These are phyloP conservation scores for Filobasidium wieringae DNA, from an alignment of 768 basidiomycete species.

Conservation along the genomic window DNA sequence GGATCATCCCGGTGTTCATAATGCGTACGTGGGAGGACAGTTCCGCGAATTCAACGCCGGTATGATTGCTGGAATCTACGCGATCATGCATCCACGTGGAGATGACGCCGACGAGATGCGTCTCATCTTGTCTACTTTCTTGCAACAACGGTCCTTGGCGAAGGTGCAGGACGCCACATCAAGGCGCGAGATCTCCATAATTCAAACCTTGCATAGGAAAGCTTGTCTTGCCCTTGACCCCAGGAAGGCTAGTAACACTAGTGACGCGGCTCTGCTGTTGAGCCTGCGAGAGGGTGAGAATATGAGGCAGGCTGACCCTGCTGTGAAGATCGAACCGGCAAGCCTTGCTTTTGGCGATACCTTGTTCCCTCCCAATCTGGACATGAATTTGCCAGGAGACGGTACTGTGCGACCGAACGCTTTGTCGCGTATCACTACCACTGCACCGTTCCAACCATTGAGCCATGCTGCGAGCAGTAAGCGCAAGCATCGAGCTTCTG, in stretches of 20 bases:
- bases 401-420: neutral
- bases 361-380: too few species aligned
- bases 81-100: constrained; percentile 30
- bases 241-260: constrained; percentile 19
- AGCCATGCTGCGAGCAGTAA: constrained; percentile 9
- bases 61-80: constrained; percentile 35
- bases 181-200: constrained; percentile 36
- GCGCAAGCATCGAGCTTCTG: neutral
- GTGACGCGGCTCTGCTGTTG: constrained; percentile 24
- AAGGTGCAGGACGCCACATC: constrained; percentile 32
- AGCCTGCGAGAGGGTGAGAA: constrained; percentile 29
- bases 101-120: constrained; percentile 32
- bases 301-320: too few species aligned
- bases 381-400: neutral
- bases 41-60: constrained; percentile 37
- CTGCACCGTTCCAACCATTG: constrained; percentile 10
- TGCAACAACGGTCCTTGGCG: constrained; percentile 32
- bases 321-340: too few species aligned
- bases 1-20: constrained; percentile 32
- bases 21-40: constrained; percentile 29
- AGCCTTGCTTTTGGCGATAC: too few species aligned
- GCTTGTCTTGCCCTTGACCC: constrained; percentile 17
- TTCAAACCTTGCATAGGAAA: constrained; percentile 29
- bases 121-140: constrained; percentile 27
- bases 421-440: neutral